These are phyloP conservation scores for Zopfia rhizophila DNA, from an alignment of 2,329 filamentous ascomycete species.

Conservation along the genomic window DNA sequence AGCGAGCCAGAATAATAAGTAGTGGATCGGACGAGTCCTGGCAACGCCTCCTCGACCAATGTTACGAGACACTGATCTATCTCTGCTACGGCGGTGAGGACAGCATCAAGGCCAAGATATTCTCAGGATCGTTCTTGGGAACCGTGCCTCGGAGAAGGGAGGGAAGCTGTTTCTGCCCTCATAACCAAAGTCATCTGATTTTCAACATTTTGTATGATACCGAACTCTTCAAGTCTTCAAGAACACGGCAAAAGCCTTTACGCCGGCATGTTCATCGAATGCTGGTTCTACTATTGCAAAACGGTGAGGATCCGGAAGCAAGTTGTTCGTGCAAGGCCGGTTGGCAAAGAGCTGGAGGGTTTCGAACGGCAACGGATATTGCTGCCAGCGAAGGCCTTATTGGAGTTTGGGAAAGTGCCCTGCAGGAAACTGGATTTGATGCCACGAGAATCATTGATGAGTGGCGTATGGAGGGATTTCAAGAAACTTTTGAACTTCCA, in stretches of 20 bases:
- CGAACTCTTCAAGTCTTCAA: neutral
- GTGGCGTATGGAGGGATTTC: slow-evolving; percentile 10
- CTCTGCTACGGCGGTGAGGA: slow-evolving; percentile 9
- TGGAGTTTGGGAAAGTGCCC: slow-evolving; percentile 10
- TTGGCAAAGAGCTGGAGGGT: slow-evolving; percentile 4
- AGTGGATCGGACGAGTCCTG: neutral
- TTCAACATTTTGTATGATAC: slow-evolving; percentile 2
- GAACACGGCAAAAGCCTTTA: neutral
- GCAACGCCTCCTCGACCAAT: slow-evolving; percentile 6
- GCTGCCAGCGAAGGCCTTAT: slow-evolving; percentile 8
- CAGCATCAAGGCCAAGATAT: slow-evolving; percentile 13
- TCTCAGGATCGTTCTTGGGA: slow-evolving; percentile 1
- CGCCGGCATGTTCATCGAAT: slow-evolving; percentile 12
- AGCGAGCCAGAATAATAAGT: neutral
- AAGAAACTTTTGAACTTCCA: slow-evolving; percentile 3
- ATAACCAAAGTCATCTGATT: slow-evolving; percentile 7
- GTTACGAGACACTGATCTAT: slow-evolving; percentile 12
- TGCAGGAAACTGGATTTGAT: slow-evolving; percentile 12
- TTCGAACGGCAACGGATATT: slow-evolving; percentile 10
- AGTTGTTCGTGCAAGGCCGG: slow-evolving; percentile 9
- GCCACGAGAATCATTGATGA: slow-evolving; percentile 11
- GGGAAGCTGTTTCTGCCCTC: slow-evolving; percentile 12
- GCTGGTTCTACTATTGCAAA: slow-evolving; percentile 9
- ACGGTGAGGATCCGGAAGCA: slow-evolving; percentile 13
- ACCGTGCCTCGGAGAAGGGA: neutral